Percentiles rank a stretch among this genome's conserved stretches.
Conservation (phyloP, 352 stramenopile genomes). For the Phytophthora multivora region DNA sequence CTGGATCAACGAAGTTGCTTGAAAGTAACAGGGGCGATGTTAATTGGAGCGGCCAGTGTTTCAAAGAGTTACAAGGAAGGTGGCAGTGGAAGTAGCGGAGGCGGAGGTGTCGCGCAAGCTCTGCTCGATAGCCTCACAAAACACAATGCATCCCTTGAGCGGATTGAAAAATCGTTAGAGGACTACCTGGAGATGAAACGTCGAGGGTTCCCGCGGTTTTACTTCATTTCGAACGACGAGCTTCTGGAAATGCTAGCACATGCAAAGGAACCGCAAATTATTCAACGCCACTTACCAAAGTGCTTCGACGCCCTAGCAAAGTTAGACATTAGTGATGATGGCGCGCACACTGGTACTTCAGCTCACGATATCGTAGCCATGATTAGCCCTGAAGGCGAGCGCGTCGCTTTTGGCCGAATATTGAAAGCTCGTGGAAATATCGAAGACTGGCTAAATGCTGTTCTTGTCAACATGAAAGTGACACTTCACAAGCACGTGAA, state of each 20-base stretch:
- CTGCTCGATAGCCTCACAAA: conserved; percentile 69
- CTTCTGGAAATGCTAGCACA: conserved; percentile 85
- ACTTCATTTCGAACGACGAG: conserved; percentile 90
- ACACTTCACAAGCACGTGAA: conserved; percentile 79
- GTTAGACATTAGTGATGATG: conserved; percentile 72
- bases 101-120: conserved; percentile 36
- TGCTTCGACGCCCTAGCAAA: conserved; percentile 85
- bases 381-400: conserved; percentile 82
- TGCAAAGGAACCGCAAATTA: conserved; percentile 74
- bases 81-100: not conserved
- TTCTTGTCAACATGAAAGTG: conserved; percentile 76
- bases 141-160: conserved; percentile 73
- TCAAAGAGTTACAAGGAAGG: conserved; percentile 25
- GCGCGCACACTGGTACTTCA: conserved; percentile 6
- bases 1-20: conserved; percentile 70
- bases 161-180: conserved; percentile 81
- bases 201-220: conserved; percentile 85
- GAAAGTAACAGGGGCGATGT: conserved; percentile 57
- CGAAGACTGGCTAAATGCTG: conserved; percentile 85
- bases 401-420: conserved; percentile 69
- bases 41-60: conserved; percentile 28
- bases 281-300: conserved; percentile 85
- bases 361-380: conserved; percentile 75
- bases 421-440: conserved; percentile 86
- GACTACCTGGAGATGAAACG: conserved; percentile 88